A percentile compares a stretch with the other conserved stretches of the same genome.
Conservation (phyloP, 2,329 filamentous ascomycete genomes). For the Arthroderma uncinatum region DNA sequence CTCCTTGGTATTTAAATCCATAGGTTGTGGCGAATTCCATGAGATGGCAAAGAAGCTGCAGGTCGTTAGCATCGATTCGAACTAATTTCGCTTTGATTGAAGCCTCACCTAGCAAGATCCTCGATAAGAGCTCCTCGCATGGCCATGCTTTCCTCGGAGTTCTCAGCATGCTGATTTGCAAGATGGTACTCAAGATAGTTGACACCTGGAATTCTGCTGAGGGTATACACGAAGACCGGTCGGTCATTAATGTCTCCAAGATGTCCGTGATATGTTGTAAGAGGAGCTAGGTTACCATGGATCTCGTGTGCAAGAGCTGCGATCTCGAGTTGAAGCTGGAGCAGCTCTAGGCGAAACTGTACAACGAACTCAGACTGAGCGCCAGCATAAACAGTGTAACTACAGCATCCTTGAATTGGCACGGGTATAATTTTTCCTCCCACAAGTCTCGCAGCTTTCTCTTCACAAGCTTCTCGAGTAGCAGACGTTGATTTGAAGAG, state of each 20-base stretch:
- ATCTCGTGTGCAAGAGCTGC: constrained; percentile 22
- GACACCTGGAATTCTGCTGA: constrained; percentile 22
- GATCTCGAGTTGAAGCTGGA: constrained; percentile 25
- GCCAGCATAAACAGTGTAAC: constrained; percentile 34
- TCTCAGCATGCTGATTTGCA: constrained; percentile 22
- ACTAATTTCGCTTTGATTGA: neutral
- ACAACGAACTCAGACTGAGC: constrained; percentile 25
- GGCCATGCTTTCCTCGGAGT: constrained; percentile 24
- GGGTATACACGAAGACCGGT: constrained; percentile 30
- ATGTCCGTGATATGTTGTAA: constrained; percentile 22
- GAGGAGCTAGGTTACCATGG: constrained; percentile 22
- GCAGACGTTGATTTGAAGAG: constrained; percentile 6
- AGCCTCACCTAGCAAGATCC: constrained; percentile 25
- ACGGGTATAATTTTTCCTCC: constrained; percentile 25
- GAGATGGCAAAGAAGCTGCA: constrained; percentile 33
- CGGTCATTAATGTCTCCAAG: constrained; percentile 22
- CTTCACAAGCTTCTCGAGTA: constrained; percentile 6
- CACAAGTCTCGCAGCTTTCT: constrained; percentile 21
- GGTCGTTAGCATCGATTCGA: constrained; percentile 10
- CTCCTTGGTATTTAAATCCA: constrained; percentile 20
- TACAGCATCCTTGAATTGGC: constrained; percentile 30
- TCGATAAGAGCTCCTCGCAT: constrained; percentile 28
- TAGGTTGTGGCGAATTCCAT: constrained; percentile 28
- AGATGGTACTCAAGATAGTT: constrained; percentile 31
- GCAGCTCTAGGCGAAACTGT: constrained; percentile 31